Conservation (phyloP, 2,329 filamentous ascomycete species). For the Hypoxylon sp. region DNA sequence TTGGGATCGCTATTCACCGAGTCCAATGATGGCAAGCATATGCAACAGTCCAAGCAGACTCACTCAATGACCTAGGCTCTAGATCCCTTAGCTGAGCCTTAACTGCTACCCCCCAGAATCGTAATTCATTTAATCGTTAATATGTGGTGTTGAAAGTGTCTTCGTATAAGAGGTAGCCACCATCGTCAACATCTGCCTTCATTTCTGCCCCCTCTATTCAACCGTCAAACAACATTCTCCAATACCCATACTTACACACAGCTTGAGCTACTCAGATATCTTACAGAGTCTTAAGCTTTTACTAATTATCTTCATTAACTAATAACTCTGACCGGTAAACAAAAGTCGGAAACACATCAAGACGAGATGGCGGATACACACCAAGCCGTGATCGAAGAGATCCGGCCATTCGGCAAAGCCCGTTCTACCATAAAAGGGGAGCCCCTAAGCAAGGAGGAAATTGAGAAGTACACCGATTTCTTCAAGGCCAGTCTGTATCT, state of each 20-base stretch:
- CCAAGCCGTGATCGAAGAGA: constrained; percentile 63
- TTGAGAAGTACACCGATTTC: constrained; percentile 77
- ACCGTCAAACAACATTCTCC: constrained; percentile 24
- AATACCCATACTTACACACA: constrained; percentile 13
- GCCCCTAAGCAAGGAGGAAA: constrained; percentile 74
- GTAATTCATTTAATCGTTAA: constrained; percentile 24
- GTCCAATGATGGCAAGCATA: constrained; percentile 32
- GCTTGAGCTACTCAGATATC: constrained; percentile 23
- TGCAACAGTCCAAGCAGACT: constrained; percentile 31
- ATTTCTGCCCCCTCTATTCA: not conserved
- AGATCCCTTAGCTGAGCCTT: constrained; percentile 20
- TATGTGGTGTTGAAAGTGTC: not conserved
- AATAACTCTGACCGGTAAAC: not conserved
- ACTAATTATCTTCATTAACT: not conserved
- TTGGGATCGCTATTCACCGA: constrained; percentile 36
- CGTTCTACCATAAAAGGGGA: constrained; percentile 73
- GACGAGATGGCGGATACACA: constrained; percentile 42
- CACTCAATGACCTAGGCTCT: constrained; percentile 16
- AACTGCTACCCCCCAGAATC: constrained; percentile 29
- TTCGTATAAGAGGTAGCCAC: constrained; percentile 34
- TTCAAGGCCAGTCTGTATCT: constrained; percentile 82
- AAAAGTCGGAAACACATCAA: constrained; percentile 17
- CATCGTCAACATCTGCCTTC: constrained; percentile 14
- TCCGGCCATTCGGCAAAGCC: constrained; percentile 74
- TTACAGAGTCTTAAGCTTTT: constrained; percentile 13